Conservation (phyloP, 148 eudicot species). For the Selenicereus undatus region DNA sequence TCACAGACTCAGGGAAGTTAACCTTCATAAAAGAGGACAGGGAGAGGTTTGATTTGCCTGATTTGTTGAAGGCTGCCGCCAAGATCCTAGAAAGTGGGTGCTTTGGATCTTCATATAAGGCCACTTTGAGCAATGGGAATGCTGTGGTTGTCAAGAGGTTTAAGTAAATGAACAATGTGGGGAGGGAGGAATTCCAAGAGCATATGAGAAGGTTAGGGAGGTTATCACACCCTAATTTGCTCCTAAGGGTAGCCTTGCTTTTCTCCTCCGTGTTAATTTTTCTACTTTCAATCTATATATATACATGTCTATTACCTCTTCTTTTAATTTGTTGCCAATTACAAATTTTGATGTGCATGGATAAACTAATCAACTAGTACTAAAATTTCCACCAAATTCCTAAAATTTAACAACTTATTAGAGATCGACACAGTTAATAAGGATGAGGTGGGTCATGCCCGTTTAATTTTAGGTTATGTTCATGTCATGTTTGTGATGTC, state of each 20-base stretch:
- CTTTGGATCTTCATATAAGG: slow-evolving; percentile 77
- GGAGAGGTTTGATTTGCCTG: slow-evolving; percentile 54
- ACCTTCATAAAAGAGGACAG: slow-evolving; percentile 50
- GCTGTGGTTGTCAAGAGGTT: slow-evolving; percentile 72
- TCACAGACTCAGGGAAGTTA: slow-evolving; percentile 30
- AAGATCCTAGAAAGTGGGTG: slow-evolving; percentile 73
- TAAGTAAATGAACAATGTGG: slow-evolving; percentile 76
- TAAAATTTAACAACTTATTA: no score
- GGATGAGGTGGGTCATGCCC: no score
- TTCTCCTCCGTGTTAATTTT: slow-evolving; percentile 60
- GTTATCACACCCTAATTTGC: slow-evolving; percentile 58
- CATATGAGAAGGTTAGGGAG: slow-evolving; percentile 76
- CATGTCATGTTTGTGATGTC: no score
- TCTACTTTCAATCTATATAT: not conserved
- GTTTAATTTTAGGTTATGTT: no score
- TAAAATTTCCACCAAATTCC: no score
- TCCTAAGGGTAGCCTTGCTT: slow-evolving; percentile 68
- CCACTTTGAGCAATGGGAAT: slow-evolving; percentile 44
- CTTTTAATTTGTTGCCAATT: no score
- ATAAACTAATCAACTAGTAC: no score
- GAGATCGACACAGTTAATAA: no score
- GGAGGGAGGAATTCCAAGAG: slow-evolving; percentile 69
- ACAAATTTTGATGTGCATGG: not conserved
- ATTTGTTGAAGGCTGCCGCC: slow-evolving; percentile 67
- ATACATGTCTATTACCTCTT: no score